Evolutionary conservation across 163 green algal genomes (phyloP).

Genomic region (Coccomyxa subellipsoidea): DNA sequence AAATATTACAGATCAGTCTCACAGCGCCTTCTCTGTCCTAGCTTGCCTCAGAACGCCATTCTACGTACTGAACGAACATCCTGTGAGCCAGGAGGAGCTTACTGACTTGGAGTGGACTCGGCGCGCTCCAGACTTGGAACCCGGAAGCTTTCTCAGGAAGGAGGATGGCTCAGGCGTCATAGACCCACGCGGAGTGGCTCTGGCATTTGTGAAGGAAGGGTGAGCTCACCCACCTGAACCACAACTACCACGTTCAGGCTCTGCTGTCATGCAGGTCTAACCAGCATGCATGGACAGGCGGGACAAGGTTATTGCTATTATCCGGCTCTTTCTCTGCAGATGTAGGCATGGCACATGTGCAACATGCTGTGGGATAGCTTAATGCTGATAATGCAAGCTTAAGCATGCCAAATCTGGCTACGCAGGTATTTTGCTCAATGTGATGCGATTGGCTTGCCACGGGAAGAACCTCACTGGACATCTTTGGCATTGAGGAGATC

Average conservation of each 20-base stretch:
- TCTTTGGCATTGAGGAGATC: not conserved
- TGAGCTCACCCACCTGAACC: not conserved
- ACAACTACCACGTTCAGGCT: not conserved
- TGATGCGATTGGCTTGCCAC: not conserved
- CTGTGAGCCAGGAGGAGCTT: not conserved
- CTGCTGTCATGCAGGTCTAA: not conserved
- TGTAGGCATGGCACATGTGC: not conserved
- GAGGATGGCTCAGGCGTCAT: not conserved
- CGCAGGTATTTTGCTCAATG: not conserved
- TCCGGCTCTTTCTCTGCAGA: not conserved
- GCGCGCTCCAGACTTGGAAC: not conserved
- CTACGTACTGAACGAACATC: not conserved
- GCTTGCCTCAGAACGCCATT: not conserved
- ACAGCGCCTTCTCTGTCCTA: not conserved
- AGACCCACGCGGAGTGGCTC: not conserved
- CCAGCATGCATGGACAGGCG: not conserved
- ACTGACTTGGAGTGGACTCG: not conserved
- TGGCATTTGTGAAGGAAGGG: constrained; percentile 11
- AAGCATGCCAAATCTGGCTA: not conserved
- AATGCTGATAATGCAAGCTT: not conserved
- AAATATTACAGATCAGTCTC: no score
- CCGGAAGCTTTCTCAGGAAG: not conserved
- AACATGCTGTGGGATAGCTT: not conserved
- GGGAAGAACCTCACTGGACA: not conserved
- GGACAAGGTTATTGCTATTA: not conserved